Evolutionary conservation across 1,284 basidiomycete genomes (phyloP), one percentile per base, ranked within the genome.

Genomic region (Malassezia caprae): DNA sequence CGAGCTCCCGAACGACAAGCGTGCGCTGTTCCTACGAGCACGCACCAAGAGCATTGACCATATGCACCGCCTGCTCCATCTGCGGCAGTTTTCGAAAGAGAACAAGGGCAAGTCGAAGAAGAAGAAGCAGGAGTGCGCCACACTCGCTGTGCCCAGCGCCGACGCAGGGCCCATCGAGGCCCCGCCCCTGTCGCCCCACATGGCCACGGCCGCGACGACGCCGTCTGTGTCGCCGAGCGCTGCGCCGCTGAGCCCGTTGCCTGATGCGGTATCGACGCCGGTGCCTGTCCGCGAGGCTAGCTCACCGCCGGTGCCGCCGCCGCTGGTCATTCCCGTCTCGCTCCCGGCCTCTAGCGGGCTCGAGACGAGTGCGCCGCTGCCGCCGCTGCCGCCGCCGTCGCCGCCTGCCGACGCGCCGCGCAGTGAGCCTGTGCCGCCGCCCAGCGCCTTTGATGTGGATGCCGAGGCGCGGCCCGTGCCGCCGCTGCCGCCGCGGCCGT

Each of bases 11-110:
- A 24, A 26, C 17, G 39, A 51, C 30, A 52, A 47, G 41, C 49
- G 50, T 21, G 32, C 49, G 6, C n/a, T 57, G 2, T 52, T 57
- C 21, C 15, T 48, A n/a, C 55, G 55, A 2, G 55, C 55, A 23
- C 55, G 55, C n/a, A 48, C 28, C 32, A 57, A 57, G 42, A 52
- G 55, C 42, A 51, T 57, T 24, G 55, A 57, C 30, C 55, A 57
- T 10, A 42, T 57, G 32, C 45, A 52, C 31, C 48, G 48, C 3
- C 21, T 57, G 6, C 35, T 57, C 4, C 21, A 52, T 19, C 12
- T 48, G 34, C 24, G 42, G n/a, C 50, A 56, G n/a, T 41, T 50
- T 30, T 13, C 37, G 27, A 56, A 56, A 23, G 43, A 51, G 21
- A 27, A 28, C 11, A 39, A 41, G 17, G 39, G 34, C 28, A 45